Percentiles rank a stretch among this genome's conserved stretches.
phyloP scores from a whole-genome alignment of 768 basidiomycete genomes.

The Dentipellis fragilis region DNA sequence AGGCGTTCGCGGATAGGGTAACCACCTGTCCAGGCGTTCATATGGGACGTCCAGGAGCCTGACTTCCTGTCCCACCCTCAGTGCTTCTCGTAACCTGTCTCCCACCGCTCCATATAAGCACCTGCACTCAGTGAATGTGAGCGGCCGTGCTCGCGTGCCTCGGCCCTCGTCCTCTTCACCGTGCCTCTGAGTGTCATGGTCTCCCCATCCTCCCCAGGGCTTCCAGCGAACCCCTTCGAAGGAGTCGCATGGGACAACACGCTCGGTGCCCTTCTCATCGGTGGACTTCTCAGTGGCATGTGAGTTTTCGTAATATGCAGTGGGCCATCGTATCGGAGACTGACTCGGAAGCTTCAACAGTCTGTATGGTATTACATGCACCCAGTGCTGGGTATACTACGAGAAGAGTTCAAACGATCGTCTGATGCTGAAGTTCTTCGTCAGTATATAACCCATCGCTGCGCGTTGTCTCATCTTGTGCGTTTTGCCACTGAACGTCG shows the following conservation, averaged over 20 bases:
- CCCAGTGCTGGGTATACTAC: conserved; percentile 45
- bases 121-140: too few relatives aligned
- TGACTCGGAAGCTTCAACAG: conserved; percentile 20
- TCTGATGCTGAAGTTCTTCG: conserved; percentile 26
- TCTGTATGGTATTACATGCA: conserved; percentile 50
- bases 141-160: too few relatives aligned
- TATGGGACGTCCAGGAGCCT: neutral
- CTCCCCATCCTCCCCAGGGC: neutral
- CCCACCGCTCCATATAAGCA: too few relatives aligned
- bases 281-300: conserved; percentile 44
- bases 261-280: conserved; percentile 45
- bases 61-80: too few relatives aligned
- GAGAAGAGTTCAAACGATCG: conserved; percentile 20
- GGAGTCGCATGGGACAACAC: conserved; percentile 27
- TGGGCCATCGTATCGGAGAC: neutral
- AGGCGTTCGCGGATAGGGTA: too few relatives aligned
- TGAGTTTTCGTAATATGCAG: conserved; percentile 18
- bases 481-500: neutral
- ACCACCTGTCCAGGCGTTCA: neutral
- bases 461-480: too few relatives aligned
- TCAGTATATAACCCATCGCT: conserved; percentile 14
- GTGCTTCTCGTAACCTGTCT: too few relatives aligned
- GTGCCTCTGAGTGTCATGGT: neutral
- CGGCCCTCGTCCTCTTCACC: too few relatives aligned
- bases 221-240: neutral